Percentiles rank a stretch among this genome's conserved stretches.
Evolutionary conservation across 176 grass and related monocot genomes (phyloP).

Genomic region (Hordeum vulgare): DNA sequence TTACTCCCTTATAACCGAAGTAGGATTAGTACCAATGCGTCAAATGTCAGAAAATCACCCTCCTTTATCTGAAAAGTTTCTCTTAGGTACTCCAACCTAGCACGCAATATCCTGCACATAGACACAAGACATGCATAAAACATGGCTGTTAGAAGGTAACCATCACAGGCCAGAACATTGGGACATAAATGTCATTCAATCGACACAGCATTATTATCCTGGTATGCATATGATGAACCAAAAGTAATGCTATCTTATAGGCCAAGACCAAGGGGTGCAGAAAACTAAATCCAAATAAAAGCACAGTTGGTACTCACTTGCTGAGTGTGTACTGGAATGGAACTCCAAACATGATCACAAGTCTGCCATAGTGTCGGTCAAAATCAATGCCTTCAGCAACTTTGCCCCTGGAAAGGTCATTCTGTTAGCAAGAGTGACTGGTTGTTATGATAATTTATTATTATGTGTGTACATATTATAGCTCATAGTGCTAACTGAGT

Average conservation of each 20-base stretch:
- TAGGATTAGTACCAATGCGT: constrained; percentile 66
- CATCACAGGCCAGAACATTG: neutral
- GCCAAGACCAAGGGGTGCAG: neutral
- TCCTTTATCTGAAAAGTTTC: constrained; percentile 98
- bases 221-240: neutral
- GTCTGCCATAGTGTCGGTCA: constrained; percentile 96
- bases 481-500: neutral
- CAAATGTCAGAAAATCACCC: constrained; percentile 94
- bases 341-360: constrained; percentile 99
- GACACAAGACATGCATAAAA: neutral
- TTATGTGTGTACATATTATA: constrained; percentile 1
- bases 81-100: constrained; percentile 94
- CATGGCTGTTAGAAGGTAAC: neutral
- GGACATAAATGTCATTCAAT: neutral
- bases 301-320: constrained; percentile 42
- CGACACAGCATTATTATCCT: neutral
- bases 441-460: neutral
- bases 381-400: constrained; percentile 99
- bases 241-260: neutral
- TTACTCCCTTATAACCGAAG: neutral
- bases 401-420: constrained; percentile 65
- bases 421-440: neutral
- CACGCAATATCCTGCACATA: constrained; percentile 76
- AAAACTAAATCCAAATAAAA: constrained; percentile 6
- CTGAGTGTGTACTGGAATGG: constrained; percentile 97